phyloP scores from a whole-genome alignment of 23 red algal genomes.

The Gracilaria gracilis region DNA sequence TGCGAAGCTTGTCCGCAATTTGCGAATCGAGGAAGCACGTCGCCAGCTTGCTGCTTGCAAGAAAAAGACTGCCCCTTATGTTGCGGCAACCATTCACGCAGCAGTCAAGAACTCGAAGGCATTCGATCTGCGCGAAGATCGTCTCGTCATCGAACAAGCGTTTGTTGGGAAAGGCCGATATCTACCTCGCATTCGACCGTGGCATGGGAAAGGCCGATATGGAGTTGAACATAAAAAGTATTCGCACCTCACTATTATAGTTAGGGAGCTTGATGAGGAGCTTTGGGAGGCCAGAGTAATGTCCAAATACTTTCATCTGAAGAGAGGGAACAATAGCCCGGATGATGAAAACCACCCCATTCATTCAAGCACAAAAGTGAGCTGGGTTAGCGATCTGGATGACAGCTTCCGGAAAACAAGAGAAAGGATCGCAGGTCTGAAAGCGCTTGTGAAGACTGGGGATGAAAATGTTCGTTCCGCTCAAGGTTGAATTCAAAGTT shows the following conservation, averaged over 20 bases:
- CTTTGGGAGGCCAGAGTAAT: slow-evolving; percentile 69
- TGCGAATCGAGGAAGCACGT: slow-evolving; percentile 60
- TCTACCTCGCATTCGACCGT: slow-evolving; percentile 65
- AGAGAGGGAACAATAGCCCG: slow-evolving; percentile 7
- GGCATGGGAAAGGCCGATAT: slow-evolving; percentile 83
- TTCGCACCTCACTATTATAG: slow-evolving; percentile 61
- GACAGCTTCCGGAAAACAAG: slow-evolving; percentile 33
- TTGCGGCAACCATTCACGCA: slow-evolving; percentile 41
- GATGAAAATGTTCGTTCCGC: neutral
- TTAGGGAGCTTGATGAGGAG: slow-evolving; percentile 77
- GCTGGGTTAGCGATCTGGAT: slow-evolving; percentile 53
- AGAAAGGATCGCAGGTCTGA: slow-evolving; percentile 6
- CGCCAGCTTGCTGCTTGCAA: slow-evolving; percentile 52
- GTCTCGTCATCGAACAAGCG: slow-evolving; percentile 53
- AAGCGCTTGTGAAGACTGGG: neutral
- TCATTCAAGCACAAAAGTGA: slow-evolving; percentile 45
- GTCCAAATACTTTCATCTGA: slow-evolving; percentile 71
- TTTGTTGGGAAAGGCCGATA: slow-evolving; percentile 75
- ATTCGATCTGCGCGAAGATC: slow-evolving; percentile 49
- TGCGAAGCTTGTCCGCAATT: slow-evolving; percentile 58
- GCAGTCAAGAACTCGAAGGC: slow-evolving; percentile 60
- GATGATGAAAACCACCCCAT: slow-evolving; percentile 68
- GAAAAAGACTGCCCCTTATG: slow-evolving; percentile 59
- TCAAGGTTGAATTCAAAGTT: neutral
- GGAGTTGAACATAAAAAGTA: slow-evolving; percentile 80